A percentile compares a stretch with the other conserved stretches of the same genome.
These are phyloP conservation scores for Lactifluus piperatus DNA, from an alignment of 768 basidiomycete species.

Conservation along the genomic window DNA sequence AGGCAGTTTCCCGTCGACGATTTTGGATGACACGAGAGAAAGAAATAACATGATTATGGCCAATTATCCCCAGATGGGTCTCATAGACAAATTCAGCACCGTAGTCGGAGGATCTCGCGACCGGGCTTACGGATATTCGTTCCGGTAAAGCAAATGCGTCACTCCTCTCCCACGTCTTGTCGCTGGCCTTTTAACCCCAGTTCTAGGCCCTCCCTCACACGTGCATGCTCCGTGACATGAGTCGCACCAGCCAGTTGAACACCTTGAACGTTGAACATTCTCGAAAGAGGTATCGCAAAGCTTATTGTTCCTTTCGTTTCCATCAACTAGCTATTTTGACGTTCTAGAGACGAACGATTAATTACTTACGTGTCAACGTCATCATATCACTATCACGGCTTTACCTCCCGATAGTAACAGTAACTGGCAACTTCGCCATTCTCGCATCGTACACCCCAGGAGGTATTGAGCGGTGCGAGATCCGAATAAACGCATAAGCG, in stretches of 20 bases:
- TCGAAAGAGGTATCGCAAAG: not conserved
- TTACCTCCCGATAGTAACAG: not conserved
- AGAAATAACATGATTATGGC: not conserved
- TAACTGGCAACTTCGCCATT: not conserved
- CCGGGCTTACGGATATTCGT: not conserved
- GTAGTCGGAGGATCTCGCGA: not conserved
- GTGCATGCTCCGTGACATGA: not conserved
- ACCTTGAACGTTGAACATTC: not conserved
- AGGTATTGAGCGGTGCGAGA: not conserved
- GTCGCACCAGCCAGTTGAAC: no score
- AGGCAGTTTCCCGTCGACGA: not conserved
- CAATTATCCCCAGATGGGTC: conserved; percentile 3
- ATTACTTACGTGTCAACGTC: not conserved
- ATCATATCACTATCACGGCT: not conserved
- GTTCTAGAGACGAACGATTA: not conserved
- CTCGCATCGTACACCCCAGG: not conserved
- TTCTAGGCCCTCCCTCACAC: not conserved
- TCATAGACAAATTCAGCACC: not conserved
- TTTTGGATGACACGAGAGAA: conserved; percentile 1
- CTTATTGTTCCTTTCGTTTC: not conserved
- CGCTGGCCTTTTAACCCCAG: not conserved
- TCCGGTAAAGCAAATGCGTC: not conserved
- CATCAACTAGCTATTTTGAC: not conserved
- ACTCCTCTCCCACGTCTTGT: conserved; percentile 4
- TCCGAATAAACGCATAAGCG: not conserved